Evolutionary conservation across 345 rosid species (phyloP).

Genomic region (Lenwebbia sp.): DNA sequence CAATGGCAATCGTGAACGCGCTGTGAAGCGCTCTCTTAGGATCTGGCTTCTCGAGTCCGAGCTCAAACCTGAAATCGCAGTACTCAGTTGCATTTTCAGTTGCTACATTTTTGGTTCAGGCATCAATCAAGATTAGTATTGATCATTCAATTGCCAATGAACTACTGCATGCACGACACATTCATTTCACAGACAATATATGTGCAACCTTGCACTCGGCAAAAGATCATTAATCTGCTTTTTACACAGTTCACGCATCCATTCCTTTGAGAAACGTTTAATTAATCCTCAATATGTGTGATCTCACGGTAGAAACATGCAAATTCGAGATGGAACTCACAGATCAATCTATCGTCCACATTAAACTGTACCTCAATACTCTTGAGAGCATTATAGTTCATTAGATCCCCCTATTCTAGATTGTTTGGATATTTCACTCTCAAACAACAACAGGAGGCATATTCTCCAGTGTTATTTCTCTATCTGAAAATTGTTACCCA

Average conservation of each 20-base stretch:
- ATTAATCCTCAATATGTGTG: neutral
- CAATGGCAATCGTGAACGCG: constrained; percentile 53
- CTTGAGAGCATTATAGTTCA: neutral
- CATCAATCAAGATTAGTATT: neutral
- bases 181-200: neutral
- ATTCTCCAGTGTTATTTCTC: neutral
- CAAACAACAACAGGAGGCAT: neutral
- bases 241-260: neutral
- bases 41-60: constrained; percentile 88
- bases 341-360: neutral
- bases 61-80: constrained; percentile 54
- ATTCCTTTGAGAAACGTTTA: neutral
- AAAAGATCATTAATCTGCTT: neutral
- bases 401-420: neutral
- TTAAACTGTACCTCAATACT: neutral
- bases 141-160: neutral
- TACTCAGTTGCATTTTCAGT: neutral
- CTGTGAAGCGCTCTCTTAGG: constrained; percentile 81
- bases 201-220: neutral
- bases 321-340: neutral
- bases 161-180: neutral
- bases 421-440: neutral
- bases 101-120: neutral
- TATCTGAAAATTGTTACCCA: neutral
- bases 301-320: neutral